phyloP scores from a whole-genome alignment of 2,329 filamentous ascomycete genomes.

The Hysterium pulicare region DNA sequence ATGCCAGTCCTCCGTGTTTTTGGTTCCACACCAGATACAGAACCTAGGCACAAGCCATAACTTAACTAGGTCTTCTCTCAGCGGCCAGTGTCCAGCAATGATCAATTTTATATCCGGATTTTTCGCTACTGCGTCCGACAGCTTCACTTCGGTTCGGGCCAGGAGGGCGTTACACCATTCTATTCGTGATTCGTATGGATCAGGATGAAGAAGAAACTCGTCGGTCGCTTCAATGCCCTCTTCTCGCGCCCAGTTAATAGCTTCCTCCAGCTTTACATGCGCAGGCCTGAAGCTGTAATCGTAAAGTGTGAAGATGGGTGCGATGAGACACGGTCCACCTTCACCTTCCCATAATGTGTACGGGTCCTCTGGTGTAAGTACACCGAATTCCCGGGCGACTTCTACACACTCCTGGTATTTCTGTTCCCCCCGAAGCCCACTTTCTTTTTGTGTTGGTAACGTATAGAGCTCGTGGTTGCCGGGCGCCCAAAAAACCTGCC shows the following conservation, averaged over 20 bases:
- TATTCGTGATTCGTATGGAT: constrained; percentile 43
- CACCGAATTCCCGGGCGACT: constrained; percentile 51
- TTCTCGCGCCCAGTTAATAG: constrained; percentile 46
- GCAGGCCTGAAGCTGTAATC: constrained; percentile 57
- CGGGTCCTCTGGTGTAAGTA: constrained; percentile 56
- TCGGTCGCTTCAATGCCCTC: constrained; percentile 46
- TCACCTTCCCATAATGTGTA: constrained; percentile 54
- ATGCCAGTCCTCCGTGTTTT: constrained; percentile 47
- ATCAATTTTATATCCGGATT: constrained; percentile 36
- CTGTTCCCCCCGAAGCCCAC: constrained; percentile 44
- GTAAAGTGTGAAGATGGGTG: constrained; percentile 58
- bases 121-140: constrained; percentile 30
- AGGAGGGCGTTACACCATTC: constrained; percentile 46
- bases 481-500: constrained; percentile 54
- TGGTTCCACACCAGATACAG: constrained; percentile 48
- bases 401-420: constrained; percentile 56
- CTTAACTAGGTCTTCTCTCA: constrained; percentile 44
- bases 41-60: constrained; percentile 44
- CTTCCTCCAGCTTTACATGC: constrained; percentile 47
- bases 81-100: constrained; percentile 47
- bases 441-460: constrained; percentile 38
- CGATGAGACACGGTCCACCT: constrained; percentile 49
- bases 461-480: constrained; percentile 60
- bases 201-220: constrained; percentile 44
- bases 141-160: constrained; percentile 38